Percentiles rank a stretch among this genome's conserved stretches.
Conservation (phyloP, 1,284 basidiomycete genomes). For the Vanrija pseudolonga region DNA sequence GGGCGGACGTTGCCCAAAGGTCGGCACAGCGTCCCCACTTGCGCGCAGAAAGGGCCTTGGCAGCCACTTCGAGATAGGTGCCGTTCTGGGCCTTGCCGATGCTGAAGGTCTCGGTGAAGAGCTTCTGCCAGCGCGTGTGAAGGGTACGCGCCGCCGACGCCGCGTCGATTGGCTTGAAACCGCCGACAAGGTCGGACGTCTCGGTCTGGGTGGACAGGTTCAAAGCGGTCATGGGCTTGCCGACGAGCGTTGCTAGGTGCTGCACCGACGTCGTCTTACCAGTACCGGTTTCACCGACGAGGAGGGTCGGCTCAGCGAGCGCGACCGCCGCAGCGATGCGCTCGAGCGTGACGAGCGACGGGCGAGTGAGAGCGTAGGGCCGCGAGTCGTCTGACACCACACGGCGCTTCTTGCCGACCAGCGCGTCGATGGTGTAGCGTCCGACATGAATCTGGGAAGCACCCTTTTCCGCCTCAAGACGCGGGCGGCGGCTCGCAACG, state of each 20-base stretch:
- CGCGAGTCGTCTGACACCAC: conserved; percentile 24
- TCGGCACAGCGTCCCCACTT: conserved; percentile 83
- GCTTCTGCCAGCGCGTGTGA: conserved; percentile 70
- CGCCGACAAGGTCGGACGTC: conserved; percentile 88
- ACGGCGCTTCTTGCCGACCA: conserved; percentile 8
- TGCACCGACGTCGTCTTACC: conserved; percentile 95
- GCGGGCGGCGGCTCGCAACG: conserved; percentile 60
- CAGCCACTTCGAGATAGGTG: conserved; percentile 76
- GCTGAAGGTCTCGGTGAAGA: conserved; percentile 88
- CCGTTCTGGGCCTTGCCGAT: conserved; percentile 71
- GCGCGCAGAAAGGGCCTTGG: conserved; percentile 74
- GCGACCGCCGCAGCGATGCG: conserved; percentile 73
- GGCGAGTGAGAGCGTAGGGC: conserved; percentile 87
- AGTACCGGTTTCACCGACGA: conserved; percentile 97
- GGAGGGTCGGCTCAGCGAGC: conserved; percentile 75
- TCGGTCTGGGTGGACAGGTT: conserved; percentile 98
- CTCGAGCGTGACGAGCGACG: conserved; percentile 75
- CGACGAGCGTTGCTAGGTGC: conserved; percentile 76
- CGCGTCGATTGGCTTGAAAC: conserved; percentile 91
- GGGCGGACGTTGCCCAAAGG: conserved; percentile 60
- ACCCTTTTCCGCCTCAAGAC: conserved; percentile 66
- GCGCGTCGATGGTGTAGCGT: conserved; percentile 25
- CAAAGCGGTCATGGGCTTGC: conserved; percentile 74
- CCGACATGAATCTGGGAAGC: conserved; percentile 35
- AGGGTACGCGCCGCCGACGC: conserved; percentile 70